Conservation (phyloP, 1,284 basidiomycete genomes). For the Melampsora larici-populina region DNA sequence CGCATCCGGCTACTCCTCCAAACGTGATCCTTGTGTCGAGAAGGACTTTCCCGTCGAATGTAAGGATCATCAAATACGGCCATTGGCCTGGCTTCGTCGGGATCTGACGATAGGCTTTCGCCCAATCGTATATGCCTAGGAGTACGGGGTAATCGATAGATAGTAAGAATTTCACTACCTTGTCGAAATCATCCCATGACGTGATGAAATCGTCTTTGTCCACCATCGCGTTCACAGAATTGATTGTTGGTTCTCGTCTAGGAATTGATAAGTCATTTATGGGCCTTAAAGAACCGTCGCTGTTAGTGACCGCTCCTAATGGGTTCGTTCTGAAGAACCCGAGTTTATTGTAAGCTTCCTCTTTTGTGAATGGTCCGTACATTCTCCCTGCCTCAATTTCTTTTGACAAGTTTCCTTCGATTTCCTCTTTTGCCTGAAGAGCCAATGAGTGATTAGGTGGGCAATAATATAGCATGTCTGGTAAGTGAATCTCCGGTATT, state of each 20-base stretch:
- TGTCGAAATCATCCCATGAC: no score
- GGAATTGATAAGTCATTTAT: slow-evolving; percentile 13
- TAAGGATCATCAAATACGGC: no score
- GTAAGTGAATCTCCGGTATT: no score
- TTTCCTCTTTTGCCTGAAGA: not conserved
- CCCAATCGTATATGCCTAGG: no score
- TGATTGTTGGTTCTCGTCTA: not conserved
- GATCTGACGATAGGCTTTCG: no score
- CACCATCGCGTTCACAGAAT: not conserved
- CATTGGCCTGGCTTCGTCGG: no score
- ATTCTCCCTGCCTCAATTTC: not conserved
- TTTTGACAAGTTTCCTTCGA: not conserved
- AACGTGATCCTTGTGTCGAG: not conserved
- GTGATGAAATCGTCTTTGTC: not conserved
- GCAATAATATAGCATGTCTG: not conserved
- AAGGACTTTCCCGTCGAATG: not conserved
- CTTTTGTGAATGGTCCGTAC: no score
- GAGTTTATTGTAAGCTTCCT: no score
- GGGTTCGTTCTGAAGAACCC: no score
- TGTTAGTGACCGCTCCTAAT: no score
- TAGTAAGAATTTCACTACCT: no score
- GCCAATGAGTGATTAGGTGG: not conserved
- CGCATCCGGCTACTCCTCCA: not conserved
- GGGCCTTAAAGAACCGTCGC: slow-evolving; percentile 4
- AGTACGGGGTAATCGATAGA: no score